These are phyloP conservation scores for Theileria luwenshuni DNA, from an alignment of 169 alveolate species.

Conservation along the genomic window DNA sequence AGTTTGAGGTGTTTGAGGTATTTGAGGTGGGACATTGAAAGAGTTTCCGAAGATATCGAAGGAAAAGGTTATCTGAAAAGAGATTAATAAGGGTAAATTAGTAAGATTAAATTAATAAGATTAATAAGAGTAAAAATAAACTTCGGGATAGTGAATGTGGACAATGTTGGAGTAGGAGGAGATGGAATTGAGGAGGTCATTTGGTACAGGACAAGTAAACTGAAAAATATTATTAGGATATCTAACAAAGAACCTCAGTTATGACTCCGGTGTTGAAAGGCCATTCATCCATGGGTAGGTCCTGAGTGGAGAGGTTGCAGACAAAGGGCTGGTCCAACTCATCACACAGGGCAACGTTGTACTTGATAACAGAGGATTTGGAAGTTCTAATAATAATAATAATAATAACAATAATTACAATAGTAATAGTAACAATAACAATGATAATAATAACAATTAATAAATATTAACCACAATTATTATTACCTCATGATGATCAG, in stretches of 20 bases:
- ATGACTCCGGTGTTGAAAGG: conserved; percentile 22
- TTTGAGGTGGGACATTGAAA: too few species aligned
- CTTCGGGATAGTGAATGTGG: conserved; percentile 26
- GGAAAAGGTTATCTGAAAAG: background rate
- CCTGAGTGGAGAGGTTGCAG: conserved; percentile 20
- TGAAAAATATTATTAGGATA: background rate
- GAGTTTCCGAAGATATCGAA: conserved; percentile 23
- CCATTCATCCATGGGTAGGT: conserved; percentile 20
- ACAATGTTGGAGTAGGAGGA: conserved; percentile 21
- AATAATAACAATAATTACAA: too few species aligned
- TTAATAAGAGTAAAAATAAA: background rate
- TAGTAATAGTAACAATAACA: too few species aligned
- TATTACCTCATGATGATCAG: conserved; percentile 30
- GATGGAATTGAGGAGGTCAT: background rate
- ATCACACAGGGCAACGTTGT: conserved; percentile 20
- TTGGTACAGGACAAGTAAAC: conserved; percentile 19
- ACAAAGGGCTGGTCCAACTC: conserved; percentile 26
- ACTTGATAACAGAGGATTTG: background rate
- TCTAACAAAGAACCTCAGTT: conserved; percentile 8
- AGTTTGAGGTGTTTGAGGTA: too few species aligned
- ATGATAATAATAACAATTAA: too few species aligned
- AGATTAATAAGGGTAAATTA: too few species aligned
- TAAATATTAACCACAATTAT: background rate
- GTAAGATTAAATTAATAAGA: background rate
- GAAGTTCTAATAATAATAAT: too few species aligned